These are phyloP conservation scores for Schizophyllum commune DNA, from an alignment of 1,284 basidiomycete genomes.

Conservation along the genomic window DNA sequence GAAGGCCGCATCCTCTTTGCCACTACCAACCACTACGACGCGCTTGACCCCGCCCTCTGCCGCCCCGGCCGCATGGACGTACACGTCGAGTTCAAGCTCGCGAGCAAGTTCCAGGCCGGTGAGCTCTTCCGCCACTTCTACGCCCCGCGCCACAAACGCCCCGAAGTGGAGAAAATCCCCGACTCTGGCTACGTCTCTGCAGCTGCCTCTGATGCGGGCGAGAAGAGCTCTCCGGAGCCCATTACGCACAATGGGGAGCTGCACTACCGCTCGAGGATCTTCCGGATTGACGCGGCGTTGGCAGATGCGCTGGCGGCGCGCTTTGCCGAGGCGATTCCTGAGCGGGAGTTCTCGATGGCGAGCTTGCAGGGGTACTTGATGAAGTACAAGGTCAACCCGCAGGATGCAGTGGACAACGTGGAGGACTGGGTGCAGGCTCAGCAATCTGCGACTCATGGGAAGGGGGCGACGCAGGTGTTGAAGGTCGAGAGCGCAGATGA, in stretches of 20 bases:
- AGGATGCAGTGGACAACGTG: conserved; percentile 42
- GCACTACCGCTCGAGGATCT: conserved; percentile 5
- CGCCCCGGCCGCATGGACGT: conserved; percentile 77
- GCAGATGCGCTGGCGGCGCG: conserved; percentile 38
- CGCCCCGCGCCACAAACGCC: conserved; percentile 28
- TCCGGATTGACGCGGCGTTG: conserved; percentile 25
- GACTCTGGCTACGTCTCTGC: conserved; percentile 23
- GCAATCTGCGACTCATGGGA: not conserved
- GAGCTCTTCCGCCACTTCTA: conserved; percentile 65
- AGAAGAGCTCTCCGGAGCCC: not conserved
- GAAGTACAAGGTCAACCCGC: conserved; percentile 57
- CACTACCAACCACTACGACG: conserved; percentile 64
- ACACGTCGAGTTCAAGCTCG: conserved; percentile 66
- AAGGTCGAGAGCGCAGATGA: too few species aligned
- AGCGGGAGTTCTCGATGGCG: conserved; percentile 66
- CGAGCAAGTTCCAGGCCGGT: conserved; percentile 57
- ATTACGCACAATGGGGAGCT: not conserved
- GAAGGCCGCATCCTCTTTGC: conserved; percentile 74
- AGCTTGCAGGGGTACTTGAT: conserved; percentile 70
- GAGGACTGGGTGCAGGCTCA: conserved; percentile 41
- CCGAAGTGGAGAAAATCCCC: conserved; percentile 3
- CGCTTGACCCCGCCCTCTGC: conserved; percentile 64
- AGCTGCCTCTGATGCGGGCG: conserved; percentile 11
- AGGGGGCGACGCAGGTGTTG: not conserved
- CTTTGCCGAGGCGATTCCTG: conserved; percentile 56